Base-by-base conservation (phyloP, 139 green algal genomes). In the Auxenochlorella pyrenoidosa region DNA sequence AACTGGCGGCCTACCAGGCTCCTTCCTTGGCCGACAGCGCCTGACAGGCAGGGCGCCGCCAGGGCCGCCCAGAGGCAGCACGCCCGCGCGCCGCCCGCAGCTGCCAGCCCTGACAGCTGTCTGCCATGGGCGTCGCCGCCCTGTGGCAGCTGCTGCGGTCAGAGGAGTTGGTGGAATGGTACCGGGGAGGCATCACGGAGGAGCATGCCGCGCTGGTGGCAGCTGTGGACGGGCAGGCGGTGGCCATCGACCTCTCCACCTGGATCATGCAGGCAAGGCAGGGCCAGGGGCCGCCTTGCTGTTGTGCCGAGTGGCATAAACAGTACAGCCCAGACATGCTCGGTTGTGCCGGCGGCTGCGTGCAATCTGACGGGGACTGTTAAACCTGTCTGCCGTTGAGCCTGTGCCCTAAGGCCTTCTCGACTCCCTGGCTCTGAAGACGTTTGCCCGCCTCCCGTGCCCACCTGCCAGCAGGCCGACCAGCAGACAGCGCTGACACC, bases 181-280 rank as follows among this genome's bases (percentile, higher is more conserved):
- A 75, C 10, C 43, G 40, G 0, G 83, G 76, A 36, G 28, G 19
- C 32, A 54, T 24, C 12, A 26, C 68, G 28, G 43, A 36, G 19
- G 81, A 76, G n/a, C 41, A 79, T 30, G 82, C 66, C 10, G 22
- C 41, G 30, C 40, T 79, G 3, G 10, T 86, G n/a, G 32, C 36
- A 19, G 82, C 66, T 34, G 82, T 75, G 22, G 66, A 79, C 28
- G 82, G 66, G 5, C 40, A 85, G 51, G 86, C 85, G 8, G 36
- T 95, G 10, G 93, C 93, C 0, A 75, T 95, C 16, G 93, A 95
- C 60, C 86, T 95, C 32, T 88, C 92, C 28, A 76, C 89, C 0
- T 95, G 93, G 93, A 41, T 94, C 15, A 83, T 95, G 81, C 92
- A 85, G 80, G 80, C 60, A n/a, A 5, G 79, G 4, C 2, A 21